These are phyloP conservation scores for Aspergillus clavatus DNA, from an alignment of 2,329 filamentous ascomycete species.

Conservation along the genomic window DNA sequence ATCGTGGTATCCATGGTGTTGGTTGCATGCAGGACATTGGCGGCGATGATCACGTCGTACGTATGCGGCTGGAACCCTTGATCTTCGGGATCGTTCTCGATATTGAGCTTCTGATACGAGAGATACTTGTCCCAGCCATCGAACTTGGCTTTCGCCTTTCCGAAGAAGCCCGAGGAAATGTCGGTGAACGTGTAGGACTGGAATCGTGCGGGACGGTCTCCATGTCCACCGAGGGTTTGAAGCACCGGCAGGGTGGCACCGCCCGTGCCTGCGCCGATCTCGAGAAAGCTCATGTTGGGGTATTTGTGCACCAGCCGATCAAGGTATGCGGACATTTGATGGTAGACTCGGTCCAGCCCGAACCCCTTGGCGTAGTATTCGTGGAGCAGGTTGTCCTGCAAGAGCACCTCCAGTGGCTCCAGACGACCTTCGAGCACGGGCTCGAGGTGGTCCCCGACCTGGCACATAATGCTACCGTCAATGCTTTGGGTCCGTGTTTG, in stretches of 20 bases:
- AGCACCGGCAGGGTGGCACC: constrained; percentile 5
- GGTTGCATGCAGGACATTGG: background rate
- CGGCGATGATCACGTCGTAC: background rate
- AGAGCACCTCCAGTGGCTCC: background rate
- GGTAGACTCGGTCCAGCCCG: background rate
- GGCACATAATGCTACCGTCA: background rate
- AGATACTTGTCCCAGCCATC: background rate
- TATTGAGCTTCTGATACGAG: background rate
- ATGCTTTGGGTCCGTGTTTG: background rate
- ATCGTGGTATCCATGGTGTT: background rate
- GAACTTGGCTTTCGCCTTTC: background rate
- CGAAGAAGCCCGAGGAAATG: background rate
- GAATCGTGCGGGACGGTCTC: background rate
- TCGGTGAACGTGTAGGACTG: background rate
- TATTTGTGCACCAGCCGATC: constrained; percentile 4
- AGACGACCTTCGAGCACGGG: background rate
- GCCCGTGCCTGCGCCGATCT: constrained; percentile 15
- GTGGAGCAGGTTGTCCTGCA: background rate
- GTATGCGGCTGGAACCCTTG: background rate
- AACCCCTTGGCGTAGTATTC: background rate
- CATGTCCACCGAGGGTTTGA: constrained; percentile 1
- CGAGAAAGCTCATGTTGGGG: constrained; percentile 10
- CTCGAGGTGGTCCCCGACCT: background rate
- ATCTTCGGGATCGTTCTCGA: background rate
- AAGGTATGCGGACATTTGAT: background rate